Conservation (phyloP, 768 basidiomycete species). For the Lentinula sp. region DNA sequence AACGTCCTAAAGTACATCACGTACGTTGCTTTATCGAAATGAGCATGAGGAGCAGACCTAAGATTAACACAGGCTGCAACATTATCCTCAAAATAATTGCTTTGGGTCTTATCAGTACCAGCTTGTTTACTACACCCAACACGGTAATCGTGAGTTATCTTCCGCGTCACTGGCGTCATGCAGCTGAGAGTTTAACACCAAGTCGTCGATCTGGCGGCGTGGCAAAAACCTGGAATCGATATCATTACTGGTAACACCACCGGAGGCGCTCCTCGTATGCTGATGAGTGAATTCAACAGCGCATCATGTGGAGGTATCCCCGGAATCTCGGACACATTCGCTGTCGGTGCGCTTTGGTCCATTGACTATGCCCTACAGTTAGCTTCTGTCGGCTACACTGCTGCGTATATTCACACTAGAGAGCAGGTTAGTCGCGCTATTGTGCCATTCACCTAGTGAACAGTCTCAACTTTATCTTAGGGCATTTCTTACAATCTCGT, state of each 20-base stretch:
- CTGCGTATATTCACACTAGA: slow-evolving; percentile 48
- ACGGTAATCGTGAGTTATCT: slow-evolving; percentile 35
- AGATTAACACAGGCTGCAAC: slow-evolving; percentile 33
- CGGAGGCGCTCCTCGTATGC: slow-evolving; percentile 25
- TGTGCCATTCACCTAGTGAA: not conserved
- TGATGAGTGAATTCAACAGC: slow-evolving; percentile 52
- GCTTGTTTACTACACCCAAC: slow-evolving; percentile 36
- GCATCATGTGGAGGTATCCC: slow-evolving; percentile 43
- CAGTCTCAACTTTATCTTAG: not conserved
- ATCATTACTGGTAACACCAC: slow-evolving; percentile 24
- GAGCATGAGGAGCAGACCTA: not conserved
- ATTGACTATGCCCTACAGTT: slow-evolving; percentile 48
- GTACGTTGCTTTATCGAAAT: slow-evolving; percentile 18
- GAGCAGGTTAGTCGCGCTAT: slow-evolving; percentile 22
- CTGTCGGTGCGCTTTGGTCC: slow-evolving; percentile 44
- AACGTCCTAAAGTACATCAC: slow-evolving; percentile 42
- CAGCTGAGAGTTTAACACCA: not conserved
- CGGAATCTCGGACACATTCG: slow-evolving; percentile 45
- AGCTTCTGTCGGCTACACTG: slow-evolving; percentile 40
- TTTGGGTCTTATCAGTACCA: slow-evolving; percentile 26
- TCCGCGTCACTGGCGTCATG: not conserved
- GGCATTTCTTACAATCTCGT: slow-evolving; percentile 49
- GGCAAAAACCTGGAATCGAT: slow-evolving; percentile 39
- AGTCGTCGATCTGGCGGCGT: slow-evolving; percentile 37
- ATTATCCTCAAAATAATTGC: slow-evolving; percentile 49